Evolutionary conservation across 2,329 filamentous ascomycete species (phyloP), one percentile per base, ranked within the genome.

Genomic region (Leptographium flavum): DNA sequence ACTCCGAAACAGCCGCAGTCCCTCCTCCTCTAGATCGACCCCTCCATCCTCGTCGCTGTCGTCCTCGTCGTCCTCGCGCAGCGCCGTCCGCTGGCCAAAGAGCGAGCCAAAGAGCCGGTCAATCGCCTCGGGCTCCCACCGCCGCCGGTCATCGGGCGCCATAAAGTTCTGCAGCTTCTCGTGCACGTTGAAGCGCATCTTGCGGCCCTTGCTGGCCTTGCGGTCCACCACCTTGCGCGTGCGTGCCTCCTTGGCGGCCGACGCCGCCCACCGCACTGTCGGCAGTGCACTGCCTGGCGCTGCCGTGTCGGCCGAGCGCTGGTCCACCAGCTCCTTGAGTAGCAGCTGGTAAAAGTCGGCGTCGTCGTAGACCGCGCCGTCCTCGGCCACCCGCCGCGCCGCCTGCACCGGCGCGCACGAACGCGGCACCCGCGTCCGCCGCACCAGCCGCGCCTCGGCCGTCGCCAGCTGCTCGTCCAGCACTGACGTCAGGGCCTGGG

Each of bases 121-220:
- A 48, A 87, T 77, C 45, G 88, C 87, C 48, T 76, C 73, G 53
- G 82, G 78, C 50, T 85, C 83, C 92, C 92, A 98, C 15, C 62
- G 64, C 4, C 82, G 73, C 44, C 85, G 71, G 59, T 94, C 84
- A 60, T 95, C 87, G 0, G 87, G 81, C 11, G 88, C 88, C 87
- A 95, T 95, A 58, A 96, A 96, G 62, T 95, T 95, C 66, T 94
- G 86, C 57, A 98, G 63, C 68, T 96, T 96, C 67, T 96, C 90
- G 58, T 96, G 88, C 39, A 95, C 87, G 15, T 85, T 92, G 63
- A 90, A 98, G 33, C 87, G 74, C 73, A 98, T 76, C 67, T 95
- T 95, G 42, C 92, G 72, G 6, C 92, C 92, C 64, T 96, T 96
- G 60, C 86, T 94, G 1, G 92, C 92, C 60, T 88, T 92, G 19